Evolutionary conservation across 108 stramenopile species (phyloP).

Genomic region (Cylindrotheca closterium): DNA sequence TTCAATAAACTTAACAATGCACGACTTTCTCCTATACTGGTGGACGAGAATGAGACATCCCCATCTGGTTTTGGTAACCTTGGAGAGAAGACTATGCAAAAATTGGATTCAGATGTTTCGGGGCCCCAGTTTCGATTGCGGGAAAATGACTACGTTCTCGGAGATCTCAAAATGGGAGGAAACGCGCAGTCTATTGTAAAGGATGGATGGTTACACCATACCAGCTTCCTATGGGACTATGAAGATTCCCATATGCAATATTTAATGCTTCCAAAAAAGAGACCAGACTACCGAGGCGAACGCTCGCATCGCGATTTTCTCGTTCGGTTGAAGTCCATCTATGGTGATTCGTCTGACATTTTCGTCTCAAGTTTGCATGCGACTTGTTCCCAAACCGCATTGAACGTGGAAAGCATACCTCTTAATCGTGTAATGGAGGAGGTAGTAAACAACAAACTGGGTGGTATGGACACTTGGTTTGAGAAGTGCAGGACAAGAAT

Average conservation of each 20-base stretch:
- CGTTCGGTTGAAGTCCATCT: slow-evolving; percentile 58
- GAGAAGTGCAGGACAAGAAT: slow-evolving; percentile 65
- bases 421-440: slow-evolving; percentile 46
- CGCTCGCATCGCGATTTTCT: slow-evolving; percentile 86
- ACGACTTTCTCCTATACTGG: slow-evolving; percentile 41
- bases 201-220: slow-evolving; percentile 92
- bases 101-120: slow-evolving; percentile 1
- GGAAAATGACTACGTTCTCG: slow-evolving; percentile 92
- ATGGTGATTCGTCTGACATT: slow-evolving; percentile 29
- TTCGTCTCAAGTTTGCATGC: slow-evolving; percentile 50
- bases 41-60: slow-evolving; percentile 52
- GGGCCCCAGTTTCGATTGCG: slow-evolving; percentile 46
- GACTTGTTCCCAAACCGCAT: slow-evolving; percentile 14
- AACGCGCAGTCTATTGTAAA: slow-evolving; percentile 92
- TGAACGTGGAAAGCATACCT: slow-evolving; percentile 38
- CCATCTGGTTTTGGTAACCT: slow-evolving; percentile 39
- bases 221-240: slow-evolving; percentile 92
- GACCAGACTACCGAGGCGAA: slow-evolving; percentile 88
- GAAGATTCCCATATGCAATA: slow-evolving; percentile 73
- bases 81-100: slow-evolving; percentile 15
- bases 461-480: slow-evolving; percentile 61
- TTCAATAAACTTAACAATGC: slow-evolving; percentile 44
- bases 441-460: slow-evolving; percentile 42
- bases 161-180: slow-evolving; percentile 88
- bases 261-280: slow-evolving; percentile 80